phyloP scores from a whole-genome alignment of 129 eudicot species.

The Ambrosia artemisiifolia region DNA sequence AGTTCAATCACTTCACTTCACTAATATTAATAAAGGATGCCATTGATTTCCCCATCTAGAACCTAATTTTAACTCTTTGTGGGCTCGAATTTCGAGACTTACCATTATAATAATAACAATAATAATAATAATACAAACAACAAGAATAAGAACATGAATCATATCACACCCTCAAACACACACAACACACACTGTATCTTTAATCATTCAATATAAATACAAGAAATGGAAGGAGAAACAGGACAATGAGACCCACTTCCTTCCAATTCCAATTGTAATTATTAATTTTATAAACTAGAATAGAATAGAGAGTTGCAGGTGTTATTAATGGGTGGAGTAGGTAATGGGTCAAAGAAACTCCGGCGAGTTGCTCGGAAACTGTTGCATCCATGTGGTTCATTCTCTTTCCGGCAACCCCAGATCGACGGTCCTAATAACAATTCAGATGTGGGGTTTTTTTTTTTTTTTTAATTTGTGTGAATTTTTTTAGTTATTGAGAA shows the following conservation, averaged over 20 bases:
- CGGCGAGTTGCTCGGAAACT: conserved; percentile 26
- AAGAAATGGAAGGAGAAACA: conserved; percentile 15
- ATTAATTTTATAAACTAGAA: neutral
- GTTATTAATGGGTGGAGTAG: conserved; percentile 21
- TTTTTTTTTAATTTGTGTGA: neutral
- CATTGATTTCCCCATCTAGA: neutral
- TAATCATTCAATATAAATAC: neutral
- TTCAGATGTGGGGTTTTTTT: neutral
- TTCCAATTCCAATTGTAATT: neutral
- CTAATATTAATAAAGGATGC: neutral
- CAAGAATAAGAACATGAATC: conserved; percentile 1
- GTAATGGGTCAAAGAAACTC: conserved; percentile 25
- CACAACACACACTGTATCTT: neutral
- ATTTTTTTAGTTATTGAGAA: no score
- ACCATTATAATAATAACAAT: neutral
- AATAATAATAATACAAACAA: neutral
- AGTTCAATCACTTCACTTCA: neutral
- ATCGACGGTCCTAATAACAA: neutral
- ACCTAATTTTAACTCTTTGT: neutral
- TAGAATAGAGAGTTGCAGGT: conserved; percentile 1
- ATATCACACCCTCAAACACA: neutral
- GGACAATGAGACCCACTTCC: conserved; percentile 12
- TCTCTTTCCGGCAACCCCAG: conserved; percentile 18
- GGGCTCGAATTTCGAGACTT: conserved; percentile 25
- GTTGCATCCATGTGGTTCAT: conserved; percentile 27